Percentiles rank a stretch among this genome's conserved stretches.
Evolutionary conservation across 1,139 yeast species (phyloP).

Genomic region (Magnusiomyces magnusii): DNA sequence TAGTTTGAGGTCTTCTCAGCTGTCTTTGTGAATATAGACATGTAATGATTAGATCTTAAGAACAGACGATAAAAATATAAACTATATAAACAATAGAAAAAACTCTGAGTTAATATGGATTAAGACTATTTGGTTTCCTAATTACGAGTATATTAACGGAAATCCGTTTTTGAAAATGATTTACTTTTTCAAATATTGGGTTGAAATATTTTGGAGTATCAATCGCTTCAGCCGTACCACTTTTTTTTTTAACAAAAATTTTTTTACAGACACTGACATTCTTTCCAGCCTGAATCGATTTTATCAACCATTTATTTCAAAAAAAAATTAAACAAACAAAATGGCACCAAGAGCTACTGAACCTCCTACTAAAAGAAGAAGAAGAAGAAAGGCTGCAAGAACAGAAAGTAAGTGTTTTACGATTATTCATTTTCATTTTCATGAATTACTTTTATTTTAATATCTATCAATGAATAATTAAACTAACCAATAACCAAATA

Average conservation of each 20-base stretch:
- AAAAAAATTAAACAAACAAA: not conserved
- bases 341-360: constrained; percentile 16
- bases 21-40: not conserved
- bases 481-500: constrained; percentile 2
- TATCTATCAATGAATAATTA: not conserved
- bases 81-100: too few relatives aligned
- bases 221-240: not conserved
- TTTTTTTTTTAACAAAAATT: not conserved
- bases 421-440: not conserved
- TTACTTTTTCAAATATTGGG: too few relatives aligned
- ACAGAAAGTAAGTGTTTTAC: constrained; percentile 27
- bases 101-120: too few relatives aligned
- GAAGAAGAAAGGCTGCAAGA: constrained; percentile 29
- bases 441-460: too few relatives aligned
- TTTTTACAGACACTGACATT: not conserved
- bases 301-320: not conserved
- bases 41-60: too few relatives aligned
- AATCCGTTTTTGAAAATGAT: too few relatives aligned
- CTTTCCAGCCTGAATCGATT: not conserved
- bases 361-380: constrained; percentile 22
- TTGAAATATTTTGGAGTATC: too few relatives aligned
- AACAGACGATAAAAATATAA: too few relatives aligned
- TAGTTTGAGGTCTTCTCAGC: not conserved
- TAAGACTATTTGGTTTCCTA: too few relatives aligned
- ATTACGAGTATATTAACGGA: too few relatives aligned